A percentile compares a stretch with the other conserved stretches of the same genome.
These are phyloP conservation scores for Mimosa bimucronata DNA, from an alignment of 306 rosid genomes.

Conservation along the genomic window DNA sequence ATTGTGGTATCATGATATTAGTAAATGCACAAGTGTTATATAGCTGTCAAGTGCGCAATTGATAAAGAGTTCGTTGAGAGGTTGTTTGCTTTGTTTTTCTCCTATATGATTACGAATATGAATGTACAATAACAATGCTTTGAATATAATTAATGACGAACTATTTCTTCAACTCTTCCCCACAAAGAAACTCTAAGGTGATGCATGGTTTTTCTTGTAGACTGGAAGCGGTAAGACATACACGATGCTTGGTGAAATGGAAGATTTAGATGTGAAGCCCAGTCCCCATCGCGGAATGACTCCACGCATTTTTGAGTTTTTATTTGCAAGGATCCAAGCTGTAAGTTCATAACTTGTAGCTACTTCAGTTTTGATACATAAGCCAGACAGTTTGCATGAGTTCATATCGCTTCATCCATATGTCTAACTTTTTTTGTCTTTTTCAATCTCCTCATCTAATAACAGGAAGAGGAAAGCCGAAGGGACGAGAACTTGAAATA, in stretches of 20 bases:
- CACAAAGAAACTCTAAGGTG: conserved; percentile 5
- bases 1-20: not conserved
- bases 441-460: conserved; percentile 20
- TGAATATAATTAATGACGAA: not conserved
- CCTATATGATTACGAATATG: conserved; percentile 10
- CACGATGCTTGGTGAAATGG: conserved; percentile 98
- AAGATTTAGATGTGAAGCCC: conserved; percentile 84
- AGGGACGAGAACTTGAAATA: conserved; percentile 86
- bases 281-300: conserved; percentile 95
- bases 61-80: conserved; percentile 5
- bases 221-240: conserved; percentile 99
- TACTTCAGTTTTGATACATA: conserved; percentile 28
- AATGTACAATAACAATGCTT: conserved; percentile 13
- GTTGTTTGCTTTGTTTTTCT: conserved; percentile 19
- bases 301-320: conserved; percentile 90
- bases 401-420: conserved; percentile 10
- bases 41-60: not conserved
- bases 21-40: conserved; percentile 6
- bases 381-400: not conserved
- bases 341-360: conserved; percentile 50
- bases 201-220: conserved; percentile 52
- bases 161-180: not conserved
- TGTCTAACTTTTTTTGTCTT: conserved; percentile 37
- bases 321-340: conserved; percentile 97
- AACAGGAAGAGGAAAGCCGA: conserved; percentile 94